Percentiles rank a stretch among this genome's conserved stretches.
These are phyloP conservation scores for Amanita molliuscula DNA, from an alignment of 768 basidiomycete species.

Conservation along the genomic window DNA sequence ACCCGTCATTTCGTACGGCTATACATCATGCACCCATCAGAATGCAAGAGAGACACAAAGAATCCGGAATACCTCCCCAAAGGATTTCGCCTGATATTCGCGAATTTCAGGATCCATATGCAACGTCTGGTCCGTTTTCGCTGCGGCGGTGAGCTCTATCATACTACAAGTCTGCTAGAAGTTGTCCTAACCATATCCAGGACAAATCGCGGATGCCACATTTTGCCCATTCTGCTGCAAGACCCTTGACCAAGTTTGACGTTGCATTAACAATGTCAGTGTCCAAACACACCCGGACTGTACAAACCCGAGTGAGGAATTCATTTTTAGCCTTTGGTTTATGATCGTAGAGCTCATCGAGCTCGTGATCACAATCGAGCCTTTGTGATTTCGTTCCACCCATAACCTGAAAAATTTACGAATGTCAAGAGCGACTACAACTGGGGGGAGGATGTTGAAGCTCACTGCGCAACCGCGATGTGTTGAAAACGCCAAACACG, in stretches of 20 bases:
- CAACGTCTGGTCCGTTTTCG: conserved; percentile 48
- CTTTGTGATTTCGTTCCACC: conserved; percentile 23
- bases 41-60: neutral
- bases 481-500: conserved; percentile 59
- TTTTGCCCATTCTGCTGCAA: conserved; percentile 55
- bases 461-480: conserved; percentile 43
- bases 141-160: conserved; percentile 16
- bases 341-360: conserved; percentile 64
- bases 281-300: neutral
- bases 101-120: conserved; percentile 39
- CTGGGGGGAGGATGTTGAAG: neutral
- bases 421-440: neutral
- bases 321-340: conserved; percentile 35
- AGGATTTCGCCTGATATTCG: conserved; percentile 38
- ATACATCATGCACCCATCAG: neutral
- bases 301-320: conserved; percentile 38
- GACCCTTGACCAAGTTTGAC: conserved; percentile 36
- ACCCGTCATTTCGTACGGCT: conserved; percentile 49
- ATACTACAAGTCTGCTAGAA: neutral
- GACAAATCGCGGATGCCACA: conserved; percentile 44
- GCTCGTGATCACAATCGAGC: conserved; percentile 54
- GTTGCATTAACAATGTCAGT: neutral
- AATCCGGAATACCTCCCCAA: conserved; percentile 43
- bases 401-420: conserved; percentile 26
- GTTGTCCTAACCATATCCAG: conserved; percentile 38